Conservation (phyloP, 2,329 filamentous ascomycete genomes). For the Drechslera avenae region DNA sequence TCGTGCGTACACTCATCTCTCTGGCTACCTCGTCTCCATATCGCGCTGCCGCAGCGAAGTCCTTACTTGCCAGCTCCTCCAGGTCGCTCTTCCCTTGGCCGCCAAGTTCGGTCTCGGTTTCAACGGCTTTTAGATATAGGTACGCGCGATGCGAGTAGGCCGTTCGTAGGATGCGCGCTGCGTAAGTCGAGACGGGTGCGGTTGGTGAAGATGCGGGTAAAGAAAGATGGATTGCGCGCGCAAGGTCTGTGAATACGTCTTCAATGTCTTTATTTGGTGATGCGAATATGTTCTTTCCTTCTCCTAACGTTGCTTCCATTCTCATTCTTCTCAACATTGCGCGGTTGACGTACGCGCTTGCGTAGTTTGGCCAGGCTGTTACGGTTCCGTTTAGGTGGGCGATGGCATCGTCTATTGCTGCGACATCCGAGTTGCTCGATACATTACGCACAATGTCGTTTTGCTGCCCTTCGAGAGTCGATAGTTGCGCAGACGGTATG, state of each 20-base stretch:
- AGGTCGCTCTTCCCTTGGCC: slow-evolving; percentile 48
- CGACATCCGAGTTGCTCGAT: slow-evolving; percentile 18
- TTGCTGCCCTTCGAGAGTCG: slow-evolving; percentile 49
- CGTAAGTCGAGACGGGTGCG: slow-evolving; percentile 62
- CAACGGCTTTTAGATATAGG: slow-evolving; percentile 49
- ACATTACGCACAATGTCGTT: slow-evolving; percentile 51
- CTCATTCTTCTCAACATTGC: slow-evolving; percentile 69
- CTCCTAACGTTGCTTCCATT: slow-evolving; percentile 49
- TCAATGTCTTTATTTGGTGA: slow-evolving; percentile 16
- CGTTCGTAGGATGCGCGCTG: slow-evolving; percentile 69
- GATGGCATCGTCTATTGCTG: slow-evolving; percentile 26
- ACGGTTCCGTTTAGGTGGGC: slow-evolving; percentile 62
- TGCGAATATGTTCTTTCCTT: slow-evolving; percentile 20
- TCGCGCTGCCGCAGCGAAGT: slow-evolving; percentile 60
- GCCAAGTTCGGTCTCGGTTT: slow-evolving; percentile 42
- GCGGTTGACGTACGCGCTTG: slow-evolving; percentile 75
- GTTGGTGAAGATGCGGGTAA: slow-evolving; percentile 49
- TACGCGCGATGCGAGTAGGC: slow-evolving; percentile 72
- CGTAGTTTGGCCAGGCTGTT: slow-evolving; percentile 65
- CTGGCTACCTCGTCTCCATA: slow-evolving; percentile 63
- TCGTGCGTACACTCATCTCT: slow-evolving; percentile 64
- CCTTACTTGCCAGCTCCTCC: slow-evolving; percentile 61
- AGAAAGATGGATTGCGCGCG: slow-evolving; percentile 62
- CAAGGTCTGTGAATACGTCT: slow-evolving; percentile 44
- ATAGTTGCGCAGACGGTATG: slow-evolving; percentile 47